Percentiles rank a stretch among this genome's conserved stretches.
Conservation (phyloP, 1,284 basidiomycete genomes). For the Coriolopsis trogii region DNA sequence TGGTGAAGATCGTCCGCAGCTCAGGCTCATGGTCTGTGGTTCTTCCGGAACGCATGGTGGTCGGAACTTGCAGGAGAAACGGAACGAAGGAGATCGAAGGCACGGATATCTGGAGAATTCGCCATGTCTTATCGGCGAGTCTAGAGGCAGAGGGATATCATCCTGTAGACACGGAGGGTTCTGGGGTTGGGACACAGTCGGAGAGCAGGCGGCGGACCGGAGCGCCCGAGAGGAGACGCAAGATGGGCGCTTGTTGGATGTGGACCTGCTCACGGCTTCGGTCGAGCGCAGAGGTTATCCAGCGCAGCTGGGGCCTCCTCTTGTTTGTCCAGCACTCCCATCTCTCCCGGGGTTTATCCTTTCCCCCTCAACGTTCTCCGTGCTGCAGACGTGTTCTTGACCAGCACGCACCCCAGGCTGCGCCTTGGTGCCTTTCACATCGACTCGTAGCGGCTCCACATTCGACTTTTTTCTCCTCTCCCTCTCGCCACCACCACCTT, state of each 20-base stretch:
- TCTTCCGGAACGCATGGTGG: neutral
- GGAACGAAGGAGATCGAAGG: neutral
- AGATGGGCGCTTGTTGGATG: constrained; percentile 7
- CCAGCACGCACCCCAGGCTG: constrained; percentile 19
- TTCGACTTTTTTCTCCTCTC: constrained; percentile 2
- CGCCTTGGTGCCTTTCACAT: constrained; percentile 11
- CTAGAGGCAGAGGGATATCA: neutral
- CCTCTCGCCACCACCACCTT: constrained; percentile 9
- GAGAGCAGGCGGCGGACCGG: neutral
- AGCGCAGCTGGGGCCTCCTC: neutral
- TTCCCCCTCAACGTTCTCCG: neutral
- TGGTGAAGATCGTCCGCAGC: neutral
- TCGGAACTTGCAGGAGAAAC: neutral
- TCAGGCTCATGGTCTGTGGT: neutral
- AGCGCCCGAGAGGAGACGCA: neutral
- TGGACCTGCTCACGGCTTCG: constrained; percentile 12
- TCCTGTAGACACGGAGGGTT: neutral
- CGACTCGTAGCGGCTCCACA: constrained; percentile 5
- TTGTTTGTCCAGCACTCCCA: constrained; percentile 12
- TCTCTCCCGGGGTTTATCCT: neutral
- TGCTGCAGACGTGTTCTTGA: neutral
- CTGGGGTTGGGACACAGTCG: neutral
- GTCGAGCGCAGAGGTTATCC: constrained; percentile 6
- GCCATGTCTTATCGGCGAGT: too few species aligned
- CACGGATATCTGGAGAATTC: too few species aligned